Conservation (phyloP, 495 filamentous ascomycete genomes). For the Lepidopterella palustris region DNA sequence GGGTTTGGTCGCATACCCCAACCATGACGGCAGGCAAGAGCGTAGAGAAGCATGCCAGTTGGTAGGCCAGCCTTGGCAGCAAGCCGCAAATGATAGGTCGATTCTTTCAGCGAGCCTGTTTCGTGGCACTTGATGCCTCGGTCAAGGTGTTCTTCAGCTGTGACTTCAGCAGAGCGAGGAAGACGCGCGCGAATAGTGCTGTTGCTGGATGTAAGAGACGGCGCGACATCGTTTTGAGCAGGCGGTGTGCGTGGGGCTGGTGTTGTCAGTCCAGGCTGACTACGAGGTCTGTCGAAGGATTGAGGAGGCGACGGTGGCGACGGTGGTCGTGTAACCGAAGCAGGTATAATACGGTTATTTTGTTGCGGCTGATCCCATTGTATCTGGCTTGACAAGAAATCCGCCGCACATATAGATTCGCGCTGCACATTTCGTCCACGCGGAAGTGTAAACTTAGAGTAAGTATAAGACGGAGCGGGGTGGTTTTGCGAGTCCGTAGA, state of each 20-base stretch:
- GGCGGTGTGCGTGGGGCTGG: constrained; percentile 31
- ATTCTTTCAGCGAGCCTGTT: constrained; percentile 76
- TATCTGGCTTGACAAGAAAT: constrained; percentile 52
- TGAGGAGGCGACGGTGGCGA: constrained; percentile 30
- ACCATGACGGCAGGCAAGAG: constrained; percentile 91
- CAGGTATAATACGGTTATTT: constrained; percentile 32
- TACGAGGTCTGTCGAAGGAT: constrained; percentile 23
- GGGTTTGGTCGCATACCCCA: constrained; percentile 96
- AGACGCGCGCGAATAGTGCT: constrained; percentile 46
- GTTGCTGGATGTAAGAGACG: constrained; percentile 47
- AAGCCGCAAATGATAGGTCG: constrained; percentile 89
- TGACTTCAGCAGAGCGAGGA: constrained; percentile 47
- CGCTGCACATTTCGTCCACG: constrained; percentile 71
- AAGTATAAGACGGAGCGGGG: constrained; percentile 66
- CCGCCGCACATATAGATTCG: constrained; percentile 56
- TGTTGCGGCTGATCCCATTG: constrained; percentile 50
- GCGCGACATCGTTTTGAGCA: constrained; percentile 29
- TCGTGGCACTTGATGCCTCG: constrained; percentile 87
- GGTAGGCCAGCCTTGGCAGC: constrained; percentile 80
- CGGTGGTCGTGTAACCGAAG: constrained; percentile 30
- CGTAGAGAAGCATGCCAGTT: constrained; percentile 92
- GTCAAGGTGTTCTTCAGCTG: constrained; percentile 78
- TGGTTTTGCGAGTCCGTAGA: constrained; percentile 28
- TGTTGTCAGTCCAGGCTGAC: constrained; percentile 28
- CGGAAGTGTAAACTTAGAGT: constrained; percentile 75